Base-by-base conservation (phyloP, 2,329 filamentous ascomycete genomes). In the Amauroascus verrucosus region DNA sequence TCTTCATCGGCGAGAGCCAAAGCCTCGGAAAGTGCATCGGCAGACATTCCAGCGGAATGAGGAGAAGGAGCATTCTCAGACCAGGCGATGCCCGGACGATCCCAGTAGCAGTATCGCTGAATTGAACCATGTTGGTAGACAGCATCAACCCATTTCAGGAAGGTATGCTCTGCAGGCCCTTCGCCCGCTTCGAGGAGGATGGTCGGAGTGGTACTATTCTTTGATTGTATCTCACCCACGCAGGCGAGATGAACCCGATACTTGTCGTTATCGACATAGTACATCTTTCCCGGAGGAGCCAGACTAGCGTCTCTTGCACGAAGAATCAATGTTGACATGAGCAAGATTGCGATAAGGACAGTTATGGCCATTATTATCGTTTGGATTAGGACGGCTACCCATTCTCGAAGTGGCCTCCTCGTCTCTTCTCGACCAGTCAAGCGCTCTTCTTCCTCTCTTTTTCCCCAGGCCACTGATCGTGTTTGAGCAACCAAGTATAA, bases 31-130 rank as follows among this genome's bases (percentile, higher is more conserved):
- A 97, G 75, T 0, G 84, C 88, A 63, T 95, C 89, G 4, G 87
- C 84, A n/a, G 86, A 85, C 80, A 96, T 95, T 41, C 90, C 89
- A 3, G 88, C 91, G 4, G 88, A 95, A 62, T 95, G 84, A 0
- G 93, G 93, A 5, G 90, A 96, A 1, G 93, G 93, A 0, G 91
- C 89, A 53, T 93, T 91, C 69, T 98, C 93, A 45, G 82, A 81
- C 83, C 88, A 95, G 6, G 80, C 91, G 53, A 91, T 79, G 1
- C 93, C 93, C 0, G 93, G 93, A 20, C 93, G 85, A 66, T 98
- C 93, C 66, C 88, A 90, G 69, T 95, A 96, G 76, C 93, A 98
- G 72, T 95, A 97, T 56, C 91, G 83, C 53, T 77, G 75, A 61
- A 98, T 93, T 44, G 85, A 86, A 37, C 88, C 87, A 62, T 93